Conservation (phyloP, 2,329 filamentous ascomycete genomes). For the Verticillium klebahnii region DNA sequence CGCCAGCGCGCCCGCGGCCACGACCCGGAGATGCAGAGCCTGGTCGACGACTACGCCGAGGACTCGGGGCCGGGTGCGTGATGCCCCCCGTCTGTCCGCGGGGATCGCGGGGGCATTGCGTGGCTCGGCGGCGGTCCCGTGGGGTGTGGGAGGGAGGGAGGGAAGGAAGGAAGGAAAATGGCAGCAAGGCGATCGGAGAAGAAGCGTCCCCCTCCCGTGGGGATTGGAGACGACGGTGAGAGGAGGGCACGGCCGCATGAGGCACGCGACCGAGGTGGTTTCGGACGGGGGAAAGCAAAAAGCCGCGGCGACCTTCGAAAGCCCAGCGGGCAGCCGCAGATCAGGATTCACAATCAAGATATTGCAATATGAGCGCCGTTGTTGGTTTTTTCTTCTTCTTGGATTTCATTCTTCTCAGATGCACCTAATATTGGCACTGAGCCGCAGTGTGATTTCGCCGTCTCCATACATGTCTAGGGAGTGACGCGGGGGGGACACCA, state of each 20-base stretch:
- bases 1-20: constrained; percentile 6
- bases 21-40: constrained; percentile 12
- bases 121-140: no score
- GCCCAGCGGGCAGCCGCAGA: no score
- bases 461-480: no score
- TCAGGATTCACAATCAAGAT: not conserved
- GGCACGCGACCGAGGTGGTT: not conserved
- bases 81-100: not conserved
- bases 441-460: no score
- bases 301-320: no score
- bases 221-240: not conserved
- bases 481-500: no score
- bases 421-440: no score
- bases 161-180: not conserved
- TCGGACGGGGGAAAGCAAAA: not conserved
- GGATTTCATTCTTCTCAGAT: no score
- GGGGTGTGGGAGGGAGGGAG: not conserved
- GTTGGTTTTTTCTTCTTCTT: no score
- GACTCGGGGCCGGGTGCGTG: constrained; percentile 3
- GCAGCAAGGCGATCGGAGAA: not conserved
- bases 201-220: not conserved
- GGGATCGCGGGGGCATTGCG: no score
- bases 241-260: not conserved
- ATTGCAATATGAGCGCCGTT: no score
- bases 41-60: constrained; percentile 12